Base-by-base conservation (phyloP, 2,329 filamentous ascomycete genomes). In the Cephalotrichum gorgonifer region DNA sequence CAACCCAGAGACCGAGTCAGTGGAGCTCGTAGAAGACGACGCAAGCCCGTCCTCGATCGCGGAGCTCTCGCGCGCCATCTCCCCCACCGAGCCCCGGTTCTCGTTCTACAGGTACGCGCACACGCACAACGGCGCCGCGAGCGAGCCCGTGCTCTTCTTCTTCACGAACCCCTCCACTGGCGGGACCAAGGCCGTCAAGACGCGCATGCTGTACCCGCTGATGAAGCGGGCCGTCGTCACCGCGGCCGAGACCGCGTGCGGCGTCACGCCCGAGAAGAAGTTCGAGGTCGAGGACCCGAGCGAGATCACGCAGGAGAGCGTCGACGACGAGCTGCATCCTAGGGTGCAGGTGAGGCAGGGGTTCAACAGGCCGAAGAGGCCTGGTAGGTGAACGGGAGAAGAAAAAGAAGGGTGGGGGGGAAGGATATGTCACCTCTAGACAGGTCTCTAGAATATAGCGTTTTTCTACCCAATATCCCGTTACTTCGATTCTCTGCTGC, bases 181-280 rank as follows among this genome's bases (percentile, higher is more conserved):
- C 0, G 76, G 71, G 26, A 79, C 75, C 47, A 86, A 82, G 66
- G 71, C 77, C 47, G 86, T 93, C 69, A 90, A 88, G 69, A 84
- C 86, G 66, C 76, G 86, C 54, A 94, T 94, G 88, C 66, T 93
- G 60, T 93, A 93, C 62, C 86, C 87, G 30, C 69, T 83, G 25
- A 83, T 82, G 70, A 83, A 82, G 66, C 72, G 78, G 11, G 76
- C 79, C 23, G 84, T 87, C 3, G 70, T 89, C 27, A 66, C 71
- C n/a, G 63, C 83, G 30, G 86, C 86, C 17, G 78, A 82, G 57
- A 67, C 66, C 31, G 78, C 87, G 55, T 83, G 79, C 1, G 82
- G 81, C 0, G 60, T 91, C 46, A 72, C 70, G 50, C 69, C 88
- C 4, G 81, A 79, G 50, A 89, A 87, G 75, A 84, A 76, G 62